Percentiles rank a stretch among this genome's conserved stretches.
These are phyloP conservation scores for Pseudoperonospora humuli DNA, from an alignment of 352 stramenopile genomes.

Conservation along the genomic window DNA sequence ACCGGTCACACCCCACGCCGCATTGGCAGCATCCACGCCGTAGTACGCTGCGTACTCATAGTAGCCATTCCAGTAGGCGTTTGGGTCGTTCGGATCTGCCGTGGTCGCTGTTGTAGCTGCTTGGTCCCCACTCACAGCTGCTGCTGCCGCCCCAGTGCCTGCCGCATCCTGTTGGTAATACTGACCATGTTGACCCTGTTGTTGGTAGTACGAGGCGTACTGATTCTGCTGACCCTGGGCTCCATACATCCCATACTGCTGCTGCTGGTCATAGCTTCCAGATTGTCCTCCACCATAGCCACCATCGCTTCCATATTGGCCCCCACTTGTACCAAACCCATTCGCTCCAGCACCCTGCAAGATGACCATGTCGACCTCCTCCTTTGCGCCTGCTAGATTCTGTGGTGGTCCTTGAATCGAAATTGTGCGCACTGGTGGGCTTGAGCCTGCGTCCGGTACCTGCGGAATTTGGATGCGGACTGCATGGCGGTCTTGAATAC, in stretches of 20 bases:
- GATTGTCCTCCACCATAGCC: slow-evolving; percentile 27
- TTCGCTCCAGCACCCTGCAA: slow-evolving; percentile 56
- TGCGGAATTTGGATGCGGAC: slow-evolving; percentile 88
- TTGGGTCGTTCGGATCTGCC: slow-evolving; percentile 78
- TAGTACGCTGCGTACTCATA: slow-evolving; percentile 88
- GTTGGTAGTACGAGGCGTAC: slow-evolving; percentile 73
- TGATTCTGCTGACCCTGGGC: slow-evolving; percentile 40
- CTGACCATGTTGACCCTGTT: slow-evolving; percentile 39
- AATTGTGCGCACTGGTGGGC: slow-evolving; percentile 83
- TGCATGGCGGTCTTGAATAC: slow-evolving; percentile 80
- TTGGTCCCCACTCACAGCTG: slow-evolving; percentile 11
- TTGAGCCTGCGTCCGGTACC: slow-evolving; percentile 72
- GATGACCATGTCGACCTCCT: slow-evolving; percentile 77
- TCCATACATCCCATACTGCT: slow-evolving; percentile 39
- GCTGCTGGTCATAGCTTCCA: slow-evolving; percentile 41
- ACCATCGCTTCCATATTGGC: slow-evolving; percentile 10
- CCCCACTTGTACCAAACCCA: slow-evolving; percentile 20
- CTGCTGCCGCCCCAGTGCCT: slow-evolving; percentile 5
- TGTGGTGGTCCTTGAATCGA: slow-evolving; percentile 65
- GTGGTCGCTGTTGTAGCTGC: slow-evolving; percentile 20
- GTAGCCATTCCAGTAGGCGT: slow-evolving; percentile 86
- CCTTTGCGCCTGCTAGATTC: slow-evolving; percentile 55
- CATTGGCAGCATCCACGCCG: slow-evolving; percentile 76
- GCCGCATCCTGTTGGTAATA: slow-evolving; percentile 52
- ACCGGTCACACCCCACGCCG: slow-evolving; percentile 76